Evolutionary conservation across 495 filamentous ascomycete genomes (phyloP).

Genomic region (Neurospora hispaniola): DNA sequence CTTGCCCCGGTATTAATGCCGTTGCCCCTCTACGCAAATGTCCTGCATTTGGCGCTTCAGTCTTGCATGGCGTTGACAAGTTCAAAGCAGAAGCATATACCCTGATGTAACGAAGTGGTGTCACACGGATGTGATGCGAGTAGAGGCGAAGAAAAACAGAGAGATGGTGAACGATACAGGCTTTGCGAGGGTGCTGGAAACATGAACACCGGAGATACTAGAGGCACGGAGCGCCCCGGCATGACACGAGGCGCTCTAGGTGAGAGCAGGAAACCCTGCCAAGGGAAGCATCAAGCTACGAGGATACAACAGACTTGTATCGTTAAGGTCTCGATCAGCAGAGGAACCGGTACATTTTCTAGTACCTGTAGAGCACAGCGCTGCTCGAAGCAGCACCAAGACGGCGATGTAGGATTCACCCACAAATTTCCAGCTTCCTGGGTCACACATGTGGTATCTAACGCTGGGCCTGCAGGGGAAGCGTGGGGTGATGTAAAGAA

Average conservation of each 20-base stretch:
- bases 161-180: background rate
- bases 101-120: background rate
- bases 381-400: background rate
- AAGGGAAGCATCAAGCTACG: background rate
- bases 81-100: background rate
- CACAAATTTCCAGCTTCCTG: background rate
- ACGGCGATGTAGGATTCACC: background rate
- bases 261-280: background rate
- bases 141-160: background rate
- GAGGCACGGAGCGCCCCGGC: background rate
- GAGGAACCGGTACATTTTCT: background rate
- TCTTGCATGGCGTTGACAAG: background rate
- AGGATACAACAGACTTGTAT: background rate
- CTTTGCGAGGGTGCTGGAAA: background rate
- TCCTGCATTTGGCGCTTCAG: background rate
- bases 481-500: background rate
- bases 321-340: background rate
- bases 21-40: background rate
- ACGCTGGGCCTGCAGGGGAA: background rate
- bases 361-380: background rate
- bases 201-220: background rate
- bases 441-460: background rate
- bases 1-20: background rate
- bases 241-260: background rate
- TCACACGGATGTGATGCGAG: background rate